Evolutionary conservation across 2,329 filamentous ascomycete genomes (phyloP).

Genomic region (Acrocalymma vagum): DNA sequence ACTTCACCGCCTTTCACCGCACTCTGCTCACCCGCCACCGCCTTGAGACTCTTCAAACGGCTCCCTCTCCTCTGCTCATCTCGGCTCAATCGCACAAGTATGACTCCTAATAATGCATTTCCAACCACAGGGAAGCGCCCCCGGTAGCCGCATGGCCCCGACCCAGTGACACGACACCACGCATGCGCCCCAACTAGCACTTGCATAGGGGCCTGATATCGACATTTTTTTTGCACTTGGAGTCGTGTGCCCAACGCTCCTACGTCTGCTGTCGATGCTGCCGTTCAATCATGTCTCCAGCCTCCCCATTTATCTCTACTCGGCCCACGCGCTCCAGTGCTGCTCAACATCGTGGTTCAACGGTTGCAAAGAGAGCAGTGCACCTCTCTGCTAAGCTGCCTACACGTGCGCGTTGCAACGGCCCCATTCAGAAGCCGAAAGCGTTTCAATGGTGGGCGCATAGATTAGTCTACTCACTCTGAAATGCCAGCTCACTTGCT

Average conservation of each 20-base stretch:
- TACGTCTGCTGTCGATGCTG: constrained; percentile 14
- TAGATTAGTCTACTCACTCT: constrained; percentile 42
- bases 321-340: constrained; percentile 17
- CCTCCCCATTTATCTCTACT: constrained; percentile 17
- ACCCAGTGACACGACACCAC: constrained; percentile 42
- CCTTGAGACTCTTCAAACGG: too few relatives aligned
- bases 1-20: too few relatives aligned
- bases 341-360: constrained; percentile 22
- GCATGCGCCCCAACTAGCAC: constrained; percentile 33
- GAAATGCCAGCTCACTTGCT: constrained; percentile 43
- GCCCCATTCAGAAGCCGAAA: constrained; percentile 31
- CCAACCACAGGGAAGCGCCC: not conserved
- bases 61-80: constrained; percentile 11
- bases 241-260: constrained; percentile 29
- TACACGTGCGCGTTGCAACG: constrained; percentile 34
- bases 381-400: constrained; percentile 19
- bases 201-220: constrained; percentile 37
- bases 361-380: constrained; percentile 22
- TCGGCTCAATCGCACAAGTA: not conserved
- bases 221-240: too few relatives aligned
- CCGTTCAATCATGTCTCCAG: constrained; percentile 14
- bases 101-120: constrained; percentile 11
- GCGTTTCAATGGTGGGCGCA: constrained; percentile 39
- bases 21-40: too few relatives aligned
- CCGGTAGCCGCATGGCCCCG: constrained; percentile 37